Evolutionary conservation across 2,329 filamentous ascomycete genomes (phyloP), one percentile per base, ranked within the genome.

Genomic region (Penicillium sp.): DNA sequence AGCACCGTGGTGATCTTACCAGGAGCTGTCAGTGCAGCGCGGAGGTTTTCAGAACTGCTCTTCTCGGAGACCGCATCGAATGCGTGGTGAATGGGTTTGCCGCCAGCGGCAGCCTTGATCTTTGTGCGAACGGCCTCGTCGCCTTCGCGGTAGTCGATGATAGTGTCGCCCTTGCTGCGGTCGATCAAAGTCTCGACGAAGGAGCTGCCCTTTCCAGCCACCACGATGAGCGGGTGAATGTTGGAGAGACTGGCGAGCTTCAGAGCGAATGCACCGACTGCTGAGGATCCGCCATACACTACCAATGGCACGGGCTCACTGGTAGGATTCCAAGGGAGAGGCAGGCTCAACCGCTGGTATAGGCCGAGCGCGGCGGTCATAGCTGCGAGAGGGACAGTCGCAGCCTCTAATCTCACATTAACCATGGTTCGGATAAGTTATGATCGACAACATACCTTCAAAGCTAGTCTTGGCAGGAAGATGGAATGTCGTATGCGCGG

Each of bases 141-240:
- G 10, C 85, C 85, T 0, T 76, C 67, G 26, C 86, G 83, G 70
- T 88, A 88, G 73, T 88, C 85, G 56, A 88, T 68, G 23, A 88
- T 73, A 0, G 75, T 72, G 64, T 88, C 85, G 39, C 85, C 85
- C 65, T 83, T 83, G 51, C 68, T 70, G 10, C 69, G 68, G 65
- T 85, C 81, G 54, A 88, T 78, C 31, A 86, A 71, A 0, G 65
- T 69, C 67, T 82, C 75, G 3, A 87, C 83, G 62, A 82, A 82
- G 2, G 77, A 64, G 9, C 70, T 70, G 6, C 81, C 82, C 2
- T 76, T 74, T 7, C 86, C 86, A 0, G 85, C 85, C 8, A 88
- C 77, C 58, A 79, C 81, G 60, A 89, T 85, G 44, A 88, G 72
- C 0, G 86, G 86, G 69, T 87, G 84, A 59, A 88, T 83, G 66